Evolutionary conservation across 192 early-diverging fungal species (phyloP), one percentile per base, ranked within the genome.

Genomic region (Backusella macrospora): DNA sequence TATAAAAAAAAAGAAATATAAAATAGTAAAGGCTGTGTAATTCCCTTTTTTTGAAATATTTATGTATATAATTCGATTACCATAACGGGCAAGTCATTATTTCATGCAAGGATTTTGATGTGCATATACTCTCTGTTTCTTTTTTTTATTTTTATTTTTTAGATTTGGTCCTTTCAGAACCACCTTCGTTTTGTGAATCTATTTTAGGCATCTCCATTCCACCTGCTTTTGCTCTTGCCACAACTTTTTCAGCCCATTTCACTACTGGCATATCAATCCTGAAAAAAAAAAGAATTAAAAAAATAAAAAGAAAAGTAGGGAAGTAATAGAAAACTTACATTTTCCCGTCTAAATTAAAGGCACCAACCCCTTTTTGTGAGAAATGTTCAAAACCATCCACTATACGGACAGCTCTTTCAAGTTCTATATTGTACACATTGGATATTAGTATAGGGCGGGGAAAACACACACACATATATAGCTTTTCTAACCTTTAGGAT

Each of bases 271-370:
- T 83, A 76, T 95, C 93, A 63, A 95, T 95, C 66, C 78, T 82
- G 71, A 9, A 14, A 39, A 14, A 43, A 10, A 70, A 47, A 6
- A 64, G 16, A 34, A 29, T 45, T 62, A 18, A 18, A 23, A 18
- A 64, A 42, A n/a, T n/a, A 62, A 16, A 49, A 13, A 38, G 69
- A 26, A 6, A 3, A 2, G 26, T 49, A 15, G 43, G 26, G 21
- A 43, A 29, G 26, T 43, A 81, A 34, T 34, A 34, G 29, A 34
- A 34, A 34, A 34, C 86, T 74, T 91, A 87, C 90, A 96, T 93
- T 83, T 96, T 96, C 40, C 97, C 97, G 69, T 98, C 93, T 72
- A 97, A 80, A 46, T 86, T 89, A 83, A 97, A 98, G 18, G 95
- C 96, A 63, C 97, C 97, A 40, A 91, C 87, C 10, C 96, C 96